phyloP scores from a whole-genome alignment of 371 early-diverging fungal species.

The Dichotomocladium elegans region DNA sequence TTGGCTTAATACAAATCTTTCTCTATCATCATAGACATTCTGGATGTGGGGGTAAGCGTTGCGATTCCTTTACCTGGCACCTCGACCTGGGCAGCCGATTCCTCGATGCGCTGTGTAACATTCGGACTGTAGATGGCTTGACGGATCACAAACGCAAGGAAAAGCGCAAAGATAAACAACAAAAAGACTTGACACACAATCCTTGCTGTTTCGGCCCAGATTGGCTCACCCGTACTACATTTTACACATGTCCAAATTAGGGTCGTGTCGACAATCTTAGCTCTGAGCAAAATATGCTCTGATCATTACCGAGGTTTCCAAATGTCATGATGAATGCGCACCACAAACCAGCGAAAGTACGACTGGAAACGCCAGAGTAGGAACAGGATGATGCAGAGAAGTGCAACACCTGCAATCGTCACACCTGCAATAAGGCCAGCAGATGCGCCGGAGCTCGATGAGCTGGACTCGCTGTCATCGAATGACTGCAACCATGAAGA shows the following conservation, averaged over 20 bases:
- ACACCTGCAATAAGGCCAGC: slow-evolving; percentile 43
- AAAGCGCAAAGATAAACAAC: slow-evolving; percentile 33
- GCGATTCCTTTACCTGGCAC: slow-evolving; percentile 32
- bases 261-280: too few species aligned
- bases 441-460: slow-evolving; percentile 14
- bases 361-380: slow-evolving; percentile 38
- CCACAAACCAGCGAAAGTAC: slow-evolving; percentile 30
- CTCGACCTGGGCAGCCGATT: slow-evolving; percentile 26
- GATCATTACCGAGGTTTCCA: slow-evolving; percentile 46
- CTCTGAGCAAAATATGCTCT: too few species aligned
- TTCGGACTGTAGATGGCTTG: slow-evolving; percentile 45
- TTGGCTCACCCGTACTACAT: slow-evolving; percentile 40
- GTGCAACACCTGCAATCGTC: slow-evolving; percentile 28
- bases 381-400: slow-evolving; percentile 32
- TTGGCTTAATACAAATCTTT: neutral
- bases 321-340: slow-evolving; percentile 37
- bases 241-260: neutral
- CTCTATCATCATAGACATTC: neutral
- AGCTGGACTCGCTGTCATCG: neutral
- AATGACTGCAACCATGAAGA: slow-evolving; percentile 30
- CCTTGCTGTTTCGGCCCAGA: slow-evolving; percentile 47
- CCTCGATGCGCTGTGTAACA: slow-evolving; percentile 34
- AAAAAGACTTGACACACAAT: slow-evolving; percentile 37
- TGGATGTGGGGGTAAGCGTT: too few species aligned
- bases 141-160: slow-evolving; percentile 42